Evolutionary conservation across 2,329 filamentous ascomycete species (phyloP).

Genomic region (Raffaelea deltoideospora): DNA sequence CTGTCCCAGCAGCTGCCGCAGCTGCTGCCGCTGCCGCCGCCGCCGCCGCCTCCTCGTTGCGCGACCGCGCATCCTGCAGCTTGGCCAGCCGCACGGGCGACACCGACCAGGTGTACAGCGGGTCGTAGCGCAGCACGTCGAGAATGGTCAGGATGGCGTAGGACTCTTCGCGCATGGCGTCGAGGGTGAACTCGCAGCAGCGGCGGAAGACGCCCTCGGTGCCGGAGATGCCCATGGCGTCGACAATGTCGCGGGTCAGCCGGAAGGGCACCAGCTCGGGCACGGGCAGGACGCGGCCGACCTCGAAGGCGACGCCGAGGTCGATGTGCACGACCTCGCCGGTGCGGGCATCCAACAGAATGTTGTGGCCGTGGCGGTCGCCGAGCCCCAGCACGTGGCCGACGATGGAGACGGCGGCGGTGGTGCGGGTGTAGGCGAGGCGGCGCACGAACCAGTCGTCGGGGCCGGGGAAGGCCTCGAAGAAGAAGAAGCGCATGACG

Average conservation of each 20-base stretch:
- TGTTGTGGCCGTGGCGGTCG: constrained; percentile 93
- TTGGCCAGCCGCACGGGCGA: constrained; percentile 53
- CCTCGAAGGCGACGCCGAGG: constrained; percentile 91
- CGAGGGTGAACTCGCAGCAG: constrained; percentile 96
- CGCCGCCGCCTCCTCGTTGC: constrained; percentile 23
- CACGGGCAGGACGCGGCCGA: constrained; percentile 84
- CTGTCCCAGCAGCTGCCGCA: constrained; percentile 16
- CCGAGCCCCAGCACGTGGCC: constrained; percentile 87
- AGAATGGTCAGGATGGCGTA: constrained; percentile 98
- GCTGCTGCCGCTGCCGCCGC: constrained; percentile 6
- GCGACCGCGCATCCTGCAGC: constrained; percentile 41
- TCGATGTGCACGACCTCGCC: constrained; percentile 97
- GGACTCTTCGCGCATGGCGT: constrained; percentile 84
- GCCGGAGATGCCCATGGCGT: constrained; percentile 90
- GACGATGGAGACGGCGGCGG: constrained; percentile 87
- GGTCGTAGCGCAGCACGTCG: constrained; percentile 95
- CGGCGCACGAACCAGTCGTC: constrained; percentile 91
- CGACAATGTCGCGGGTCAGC: constrained; percentile 83
- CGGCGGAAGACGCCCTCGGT: constrained; percentile 92
- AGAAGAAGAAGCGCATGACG: constrained; percentile 93
- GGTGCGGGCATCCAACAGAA: constrained; percentile 74
- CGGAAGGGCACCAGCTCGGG: constrained; percentile 95
- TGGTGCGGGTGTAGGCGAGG: constrained; percentile 82
- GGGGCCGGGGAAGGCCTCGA: constrained; percentile 83
- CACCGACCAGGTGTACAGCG: constrained; percentile 88